These are phyloP conservation scores for Populus ilicifolia DNA, from an alignment of 345 rosid genomes.

Conservation along the genomic window DNA sequence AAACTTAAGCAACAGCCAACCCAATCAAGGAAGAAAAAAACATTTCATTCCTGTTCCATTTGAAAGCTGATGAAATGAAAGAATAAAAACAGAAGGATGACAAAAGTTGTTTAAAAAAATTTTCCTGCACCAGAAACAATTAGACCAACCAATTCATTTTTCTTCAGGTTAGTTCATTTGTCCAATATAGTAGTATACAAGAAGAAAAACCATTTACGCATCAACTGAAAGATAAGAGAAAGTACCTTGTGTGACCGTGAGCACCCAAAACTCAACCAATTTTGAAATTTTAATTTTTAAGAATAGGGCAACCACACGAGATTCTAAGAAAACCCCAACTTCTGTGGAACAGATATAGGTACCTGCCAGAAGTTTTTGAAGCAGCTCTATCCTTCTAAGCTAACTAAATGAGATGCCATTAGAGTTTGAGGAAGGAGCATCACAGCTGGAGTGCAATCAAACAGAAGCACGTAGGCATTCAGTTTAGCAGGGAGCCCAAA, in stretches of 20 bases:
- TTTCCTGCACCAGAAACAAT: neutral
- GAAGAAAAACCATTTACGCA: neutral
- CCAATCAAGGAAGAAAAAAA: neutral
- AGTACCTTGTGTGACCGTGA: neutral
- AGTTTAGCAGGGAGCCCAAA: slow-evolving; percentile 39
- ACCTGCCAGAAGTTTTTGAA: slow-evolving; percentile 63
- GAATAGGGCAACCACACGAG: slow-evolving; percentile 6
- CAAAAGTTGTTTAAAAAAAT: neutral
- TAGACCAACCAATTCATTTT: neutral
- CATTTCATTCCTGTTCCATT: neutral
- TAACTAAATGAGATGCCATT: slow-evolving; percentile 47
- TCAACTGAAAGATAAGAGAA: neutral
- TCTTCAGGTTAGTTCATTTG: neutral
- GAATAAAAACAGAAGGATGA: neutral
- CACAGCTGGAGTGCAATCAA: slow-evolving; percentile 51
- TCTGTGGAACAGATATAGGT: slow-evolving; percentile 43
- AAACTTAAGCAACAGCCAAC: neutral
- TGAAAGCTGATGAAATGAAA: neutral
- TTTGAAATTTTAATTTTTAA: neutral
- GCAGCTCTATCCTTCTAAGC: slow-evolving; percentile 55
- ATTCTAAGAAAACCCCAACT: slow-evolving; percentile 31
- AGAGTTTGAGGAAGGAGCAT: slow-evolving; percentile 41
- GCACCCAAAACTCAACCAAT: neutral
- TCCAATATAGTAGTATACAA: neutral
- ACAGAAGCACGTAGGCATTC: slow-evolving; percentile 53